Evolutionary conservation across 169 alveolate genomes (phyloP).

Genomic region (Plasmodium inui): DNA sequence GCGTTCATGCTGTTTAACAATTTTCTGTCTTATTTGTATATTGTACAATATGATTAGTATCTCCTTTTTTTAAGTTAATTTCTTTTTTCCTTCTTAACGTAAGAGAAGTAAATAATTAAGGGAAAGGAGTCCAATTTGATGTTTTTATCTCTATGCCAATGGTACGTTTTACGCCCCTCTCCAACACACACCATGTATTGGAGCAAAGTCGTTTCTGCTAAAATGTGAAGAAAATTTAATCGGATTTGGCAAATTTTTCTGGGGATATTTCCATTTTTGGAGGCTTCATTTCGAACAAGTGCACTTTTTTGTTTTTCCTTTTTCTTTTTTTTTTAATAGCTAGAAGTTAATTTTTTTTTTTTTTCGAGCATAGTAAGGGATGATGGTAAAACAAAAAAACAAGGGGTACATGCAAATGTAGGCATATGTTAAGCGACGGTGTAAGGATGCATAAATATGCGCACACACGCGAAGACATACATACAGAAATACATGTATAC

Average conservation of each 20-base stretch:
- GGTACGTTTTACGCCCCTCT: neutral
- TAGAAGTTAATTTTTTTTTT: slow-evolving; percentile 10
- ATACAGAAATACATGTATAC: neutral
- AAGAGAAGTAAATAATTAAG: neutral
- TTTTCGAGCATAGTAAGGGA: slow-evolving; percentile 8
- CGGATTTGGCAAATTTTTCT: neutral
- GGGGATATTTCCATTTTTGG: neutral
- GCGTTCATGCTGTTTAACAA: neutral
- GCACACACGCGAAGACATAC: neutral
- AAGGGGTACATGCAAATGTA: slow-evolving; percentile 14
- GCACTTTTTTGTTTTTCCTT: slow-evolving; percentile 9
- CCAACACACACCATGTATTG: neutral
- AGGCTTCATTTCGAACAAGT: slow-evolving; percentile 13
- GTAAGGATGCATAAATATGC: neutral
- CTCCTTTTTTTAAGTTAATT: slow-evolving; percentile 7
- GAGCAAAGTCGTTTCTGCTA: neutral
- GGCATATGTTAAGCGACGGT: neutral
- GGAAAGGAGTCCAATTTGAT: neutral
- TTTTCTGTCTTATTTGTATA: neutral
- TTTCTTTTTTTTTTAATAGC: slow-evolving; percentile 13
- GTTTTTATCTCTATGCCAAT: neutral
- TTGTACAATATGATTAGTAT: neutral
- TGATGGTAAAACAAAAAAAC: slow-evolving; percentile 47
- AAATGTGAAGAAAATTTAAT: neutral
- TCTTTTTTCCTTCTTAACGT: neutral